A percentile compares a stretch with the other conserved stretches of the same genome.
phyloP scores from a whole-genome alignment of 192 early-diverging fungal genomes.

The Spizellomyces sp. region DNA sequence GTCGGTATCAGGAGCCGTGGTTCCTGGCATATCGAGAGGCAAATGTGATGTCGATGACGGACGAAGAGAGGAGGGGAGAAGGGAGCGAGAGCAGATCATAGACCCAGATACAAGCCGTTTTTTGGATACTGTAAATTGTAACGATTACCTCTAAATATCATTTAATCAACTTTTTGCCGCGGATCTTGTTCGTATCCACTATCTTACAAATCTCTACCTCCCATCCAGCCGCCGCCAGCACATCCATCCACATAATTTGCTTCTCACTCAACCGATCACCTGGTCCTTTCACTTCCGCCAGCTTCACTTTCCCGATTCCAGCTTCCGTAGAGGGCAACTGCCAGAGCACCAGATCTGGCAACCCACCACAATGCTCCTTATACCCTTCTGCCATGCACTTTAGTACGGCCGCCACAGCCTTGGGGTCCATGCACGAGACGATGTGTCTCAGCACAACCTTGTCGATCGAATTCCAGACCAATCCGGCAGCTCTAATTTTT shows the following conservation, averaged over 20 bases:
- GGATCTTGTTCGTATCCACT: conserved; percentile 6
- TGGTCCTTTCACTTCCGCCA: conserved; percentile 54
- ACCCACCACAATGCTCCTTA: conserved; percentile 43
- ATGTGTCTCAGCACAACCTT: conserved; percentile 33
- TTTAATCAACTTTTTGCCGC: neutral
- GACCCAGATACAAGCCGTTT: too few species aligned
- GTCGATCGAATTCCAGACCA: conserved; percentile 11
- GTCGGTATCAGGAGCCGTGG: too few species aligned
- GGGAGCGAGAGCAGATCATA: too few species aligned
- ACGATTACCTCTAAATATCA: too few species aligned
- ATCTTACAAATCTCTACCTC: conserved; percentile 47
- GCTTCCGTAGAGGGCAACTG: conserved; percentile 14
- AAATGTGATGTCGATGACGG: too few species aligned
- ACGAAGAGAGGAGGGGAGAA: too few species aligned
- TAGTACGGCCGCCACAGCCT: conserved; percentile 12
- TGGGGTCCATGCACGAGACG: conserved; percentile 19
- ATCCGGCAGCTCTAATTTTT: conserved; percentile 10
- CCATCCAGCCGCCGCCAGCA: conserved; percentile 30
- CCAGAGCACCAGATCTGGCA: conserved; percentile 57
- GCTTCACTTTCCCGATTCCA: conserved; percentile 13
- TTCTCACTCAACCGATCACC: conserved; percentile 47
- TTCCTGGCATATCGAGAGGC: too few species aligned
- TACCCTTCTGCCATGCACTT: conserved; percentile 21
- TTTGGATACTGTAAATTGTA: too few species aligned
- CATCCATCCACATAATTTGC: conserved; percentile 53